A percentile compares a stretch with the other conserved stretches of the same genome.
These are phyloP conservation scores for Lentinula raphanica DNA, from an alignment of 768 basidiomycete species.

Conservation along the genomic window DNA sequence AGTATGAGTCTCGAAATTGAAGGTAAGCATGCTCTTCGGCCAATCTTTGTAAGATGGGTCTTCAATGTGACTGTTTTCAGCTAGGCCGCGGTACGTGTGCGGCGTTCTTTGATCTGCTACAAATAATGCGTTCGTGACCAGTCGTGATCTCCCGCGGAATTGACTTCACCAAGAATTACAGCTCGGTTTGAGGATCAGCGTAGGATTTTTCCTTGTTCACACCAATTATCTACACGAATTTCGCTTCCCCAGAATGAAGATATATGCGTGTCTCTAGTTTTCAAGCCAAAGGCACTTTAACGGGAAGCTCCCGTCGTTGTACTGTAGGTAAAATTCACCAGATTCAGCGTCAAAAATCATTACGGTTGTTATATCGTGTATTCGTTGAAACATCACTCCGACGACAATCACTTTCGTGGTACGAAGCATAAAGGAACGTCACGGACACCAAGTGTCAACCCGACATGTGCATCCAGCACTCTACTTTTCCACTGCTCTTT, in stretches of 20 bases:
- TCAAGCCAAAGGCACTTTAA: too few species aligned
- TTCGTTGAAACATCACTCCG: too few species aligned
- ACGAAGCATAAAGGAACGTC: constrained; percentile 11
- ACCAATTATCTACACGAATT: too few species aligned
- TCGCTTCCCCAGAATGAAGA: too few species aligned
- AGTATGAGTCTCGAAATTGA: constrained; percentile 64
- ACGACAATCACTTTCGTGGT: too few species aligned
- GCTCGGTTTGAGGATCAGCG: constrained; percentile 92
- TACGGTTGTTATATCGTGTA: too few species aligned
- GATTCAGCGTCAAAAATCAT: too few species aligned
- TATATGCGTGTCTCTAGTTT: too few species aligned
- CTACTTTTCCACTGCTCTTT: constrained; percentile 30
- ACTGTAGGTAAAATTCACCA: too few species aligned
- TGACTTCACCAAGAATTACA: constrained; percentile 31
- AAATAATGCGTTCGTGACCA: constrained; percentile 47
- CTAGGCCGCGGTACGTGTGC: constrained; percentile 91
- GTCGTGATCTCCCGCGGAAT: neutral
- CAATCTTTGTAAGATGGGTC: neutral
- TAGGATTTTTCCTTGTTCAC: too few species aligned
- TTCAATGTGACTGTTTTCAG: constrained; percentile 35
- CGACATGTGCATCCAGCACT: constrained; percentile 31
- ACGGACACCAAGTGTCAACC: constrained; percentile 24
- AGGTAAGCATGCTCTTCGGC: constrained; percentile 45
- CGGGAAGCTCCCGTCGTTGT: too few species aligned
- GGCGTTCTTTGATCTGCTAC: constrained; percentile 72